Conservation (phyloP, 2,329 filamentous ascomycete species). For the Fusarium chlamydosporum region DNA sequence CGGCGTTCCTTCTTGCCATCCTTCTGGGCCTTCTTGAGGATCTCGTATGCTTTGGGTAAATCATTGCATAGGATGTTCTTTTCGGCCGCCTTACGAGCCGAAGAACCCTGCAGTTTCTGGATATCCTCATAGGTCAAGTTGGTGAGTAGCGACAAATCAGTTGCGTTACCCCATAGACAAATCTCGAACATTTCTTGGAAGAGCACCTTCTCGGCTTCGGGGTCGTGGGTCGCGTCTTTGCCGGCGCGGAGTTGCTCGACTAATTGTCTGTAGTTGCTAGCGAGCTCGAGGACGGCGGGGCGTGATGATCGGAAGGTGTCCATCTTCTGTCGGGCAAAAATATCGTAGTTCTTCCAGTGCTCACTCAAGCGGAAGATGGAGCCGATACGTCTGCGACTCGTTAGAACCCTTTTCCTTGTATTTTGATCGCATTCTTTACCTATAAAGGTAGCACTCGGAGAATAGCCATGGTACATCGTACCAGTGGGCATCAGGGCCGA, state of each 20-base stretch:
- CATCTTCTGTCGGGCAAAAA: slow-evolving; percentile 91
- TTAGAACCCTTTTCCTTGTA: slow-evolving; percentile 2
- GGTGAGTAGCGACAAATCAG: slow-evolving; percentile 90
- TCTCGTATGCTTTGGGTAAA: slow-evolving; percentile 77
- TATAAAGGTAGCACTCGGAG: slow-evolving; percentile 93
- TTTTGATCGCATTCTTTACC: slow-evolving; percentile 60
- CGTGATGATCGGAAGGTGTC: slow-evolving; percentile 93
- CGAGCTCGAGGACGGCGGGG: slow-evolving; percentile 85
- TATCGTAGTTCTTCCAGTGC: slow-evolving; percentile 91
- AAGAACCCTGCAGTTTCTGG: slow-evolving; percentile 91
- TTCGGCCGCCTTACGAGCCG: slow-evolving; percentile 87
- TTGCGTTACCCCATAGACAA: slow-evolving; percentile 97
- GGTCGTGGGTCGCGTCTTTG: slow-evolving; percentile 67
- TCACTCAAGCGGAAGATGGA: slow-evolving; percentile 81
- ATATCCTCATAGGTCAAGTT: slow-evolving; percentile 95
- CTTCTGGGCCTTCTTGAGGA: slow-evolving; percentile 74
- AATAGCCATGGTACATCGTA: slow-evolving; percentile 90
- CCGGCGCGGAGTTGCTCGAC: slow-evolving; percentile 73
- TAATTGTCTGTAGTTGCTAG: slow-evolving; percentile 81
- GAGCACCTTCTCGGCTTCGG: slow-evolving; percentile 79
- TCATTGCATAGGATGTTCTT: slow-evolving; percentile 95
- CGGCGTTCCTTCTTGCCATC: slow-evolving; percentile 76
- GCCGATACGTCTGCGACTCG: slow-evolving; percentile 74
- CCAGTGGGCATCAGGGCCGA: slow-evolving; percentile 80
- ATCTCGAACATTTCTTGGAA: slow-evolving; percentile 97